Conservation (phyloP, 306 rosid genomes). For the Rosa multiflora region DNA sequence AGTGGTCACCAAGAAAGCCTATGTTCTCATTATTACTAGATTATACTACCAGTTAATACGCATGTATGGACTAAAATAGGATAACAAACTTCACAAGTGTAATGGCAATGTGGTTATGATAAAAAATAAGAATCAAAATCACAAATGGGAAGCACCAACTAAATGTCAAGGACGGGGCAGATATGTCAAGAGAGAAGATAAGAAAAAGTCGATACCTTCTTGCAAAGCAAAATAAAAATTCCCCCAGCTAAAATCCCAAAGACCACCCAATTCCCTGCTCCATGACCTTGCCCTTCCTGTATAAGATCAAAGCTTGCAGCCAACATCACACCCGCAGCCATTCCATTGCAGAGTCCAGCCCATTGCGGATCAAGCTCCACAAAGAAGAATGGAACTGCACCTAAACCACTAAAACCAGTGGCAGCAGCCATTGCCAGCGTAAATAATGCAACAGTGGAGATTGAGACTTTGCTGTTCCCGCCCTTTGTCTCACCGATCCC, state of each 20-base stretch:
- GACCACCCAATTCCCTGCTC: constrained; percentile 92
- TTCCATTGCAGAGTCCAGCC: constrained; percentile 98
- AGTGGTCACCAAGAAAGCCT: not conserved
- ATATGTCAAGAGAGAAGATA: not conserved
- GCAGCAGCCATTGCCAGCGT: constrained; percentile 99
- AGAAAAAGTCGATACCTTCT: constrained; percentile 55
- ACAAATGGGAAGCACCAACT: constrained; percentile 3
- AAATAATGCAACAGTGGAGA: too few species aligned
- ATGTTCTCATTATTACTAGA: too few species aligned
- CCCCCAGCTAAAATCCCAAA: constrained; percentile 88
- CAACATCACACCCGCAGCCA: constrained; percentile 99
- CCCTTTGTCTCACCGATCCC: too few species aligned
- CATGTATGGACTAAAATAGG: constrained; percentile 4
- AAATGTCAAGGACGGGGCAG: constrained; percentile 13
- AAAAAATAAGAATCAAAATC: not conserved
- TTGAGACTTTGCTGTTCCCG: too few species aligned
- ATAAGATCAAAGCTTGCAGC: constrained; percentile 96
- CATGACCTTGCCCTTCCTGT: constrained; percentile 90
- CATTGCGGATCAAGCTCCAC: constrained; percentile 97
- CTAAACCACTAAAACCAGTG: constrained; percentile 95
- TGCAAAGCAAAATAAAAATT: constrained; percentile 88
- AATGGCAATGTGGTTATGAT: not conserved
- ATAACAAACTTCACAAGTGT: constrained; percentile 11
- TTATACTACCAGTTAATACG: not conserved
- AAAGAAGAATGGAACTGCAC: constrained; percentile 99